These are phyloP conservation scores for Sedum album DNA, from an alignment of 164 flowering plant genomes.

Conservation along the genomic window DNA sequence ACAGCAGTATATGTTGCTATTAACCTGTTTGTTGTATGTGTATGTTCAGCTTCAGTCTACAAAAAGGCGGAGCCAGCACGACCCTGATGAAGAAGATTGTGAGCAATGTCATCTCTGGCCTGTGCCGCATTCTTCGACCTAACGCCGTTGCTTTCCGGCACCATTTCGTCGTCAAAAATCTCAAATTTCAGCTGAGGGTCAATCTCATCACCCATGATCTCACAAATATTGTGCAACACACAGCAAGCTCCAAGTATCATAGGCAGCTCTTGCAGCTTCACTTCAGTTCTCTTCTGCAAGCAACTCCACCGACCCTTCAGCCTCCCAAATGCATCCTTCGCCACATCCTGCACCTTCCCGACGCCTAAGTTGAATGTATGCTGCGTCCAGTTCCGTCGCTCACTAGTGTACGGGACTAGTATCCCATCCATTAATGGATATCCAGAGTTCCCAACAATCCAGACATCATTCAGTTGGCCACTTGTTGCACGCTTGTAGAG, in stretches of 20 bases:
- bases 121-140: background rate
- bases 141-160: slow-evolving; percentile 27
- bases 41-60: background rate
- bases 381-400: background rate
- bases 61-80: background rate
- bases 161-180: slow-evolving; percentile 50
- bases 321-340: slow-evolving; percentile 48
- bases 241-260: slow-evolving; percentile 58
- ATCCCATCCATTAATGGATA: background rate
- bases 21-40: no score
- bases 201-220: slow-evolving; percentile 46
- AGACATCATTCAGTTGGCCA: background rate
- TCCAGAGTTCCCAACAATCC: background rate
- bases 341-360: background rate
- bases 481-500: background rate
- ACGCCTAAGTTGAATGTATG: background rate
- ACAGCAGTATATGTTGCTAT: no score
- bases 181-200: slow-evolving; percentile 38
- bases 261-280: slow-evolving; percentile 72
- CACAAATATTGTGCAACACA: slow-evolving; percentile 37
- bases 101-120: background rate
- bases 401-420: background rate
- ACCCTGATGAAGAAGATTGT: background rate
- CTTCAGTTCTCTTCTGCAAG: slow-evolving; percentile 76
- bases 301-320: slow-evolving; percentile 73